Base-by-base conservation (phyloP, 2,329 filamentous ascomycete genomes). In the Elsinoe batatas region DNA sequence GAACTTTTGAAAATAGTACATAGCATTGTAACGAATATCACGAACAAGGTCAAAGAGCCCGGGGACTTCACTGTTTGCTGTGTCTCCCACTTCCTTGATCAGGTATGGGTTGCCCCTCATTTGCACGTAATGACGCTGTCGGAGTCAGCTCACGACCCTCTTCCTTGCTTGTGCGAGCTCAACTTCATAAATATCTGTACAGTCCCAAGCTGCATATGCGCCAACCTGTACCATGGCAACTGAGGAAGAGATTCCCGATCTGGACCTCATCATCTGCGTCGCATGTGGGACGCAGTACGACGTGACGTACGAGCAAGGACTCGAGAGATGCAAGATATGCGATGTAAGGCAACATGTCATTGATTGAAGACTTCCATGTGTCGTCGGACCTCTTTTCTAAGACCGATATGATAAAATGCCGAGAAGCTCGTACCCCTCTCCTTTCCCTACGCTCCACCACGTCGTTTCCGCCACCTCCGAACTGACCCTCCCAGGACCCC, bases 251-350 rank as follows among this genome's bases (percentile, higher is more conserved):
- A 35, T 55, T 30, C 22, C 38, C 8, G 58, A 57, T 8, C 68
- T 65, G 37, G 65, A 75, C 54, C 71, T 74, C 33, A 76, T 85
- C 35, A 74, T 88, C 61, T 89, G 85, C 72, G 75, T 73, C 7
- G 78, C 84, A 4, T 89, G 85, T 66, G 85, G 84, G 18, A 87
- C 84, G 0, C 85, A 89, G 64, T 88, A 77, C 67, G 79, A 82
- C 43, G 72, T 74, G 1, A 65, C 76, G 0, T 74, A 81, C 58
- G 70, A 71, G 38, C 59, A 68, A 11, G 64, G 74, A 26, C 70
- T 82, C 42, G 75, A 71, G 54, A 77, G 73, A 3, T 89, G 85
- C 70, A 77, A 79, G 57, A 86, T 89, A 60, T 90, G 86, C 70
- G 84, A 88, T 67, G 85, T 88, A 66, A 76, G 69, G 17, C 18